A percentile compares a stretch with the other conserved stretches of the same genome.
These are phyloP conservation scores for Podila horticola DNA, from an alignment of 192 early-diverging fungal genomes.

Conservation along the genomic window DNA sequence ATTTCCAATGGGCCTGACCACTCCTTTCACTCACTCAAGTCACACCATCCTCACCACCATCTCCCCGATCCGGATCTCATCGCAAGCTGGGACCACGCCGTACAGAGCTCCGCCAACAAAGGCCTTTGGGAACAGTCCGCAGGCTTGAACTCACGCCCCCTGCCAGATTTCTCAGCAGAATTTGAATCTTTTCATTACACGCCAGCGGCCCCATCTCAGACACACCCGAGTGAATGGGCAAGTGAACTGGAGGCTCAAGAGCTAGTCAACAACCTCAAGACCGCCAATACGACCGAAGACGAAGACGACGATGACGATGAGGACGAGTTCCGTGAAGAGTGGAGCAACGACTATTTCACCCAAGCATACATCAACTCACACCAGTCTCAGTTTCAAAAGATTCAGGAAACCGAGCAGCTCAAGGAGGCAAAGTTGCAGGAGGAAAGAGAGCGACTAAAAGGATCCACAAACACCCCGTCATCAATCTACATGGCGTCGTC, in stretches of 20 bases:
- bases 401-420: conserved; percentile 34
- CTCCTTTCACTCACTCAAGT: background rate
- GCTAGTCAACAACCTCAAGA: background rate
- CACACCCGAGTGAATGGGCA: conserved; percentile 25
- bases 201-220: background rate
- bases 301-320: conserved; percentile 24
- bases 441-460: conserved; percentile 25
- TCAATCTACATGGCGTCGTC: background rate
- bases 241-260: background rate
- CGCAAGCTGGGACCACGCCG: conserved; percentile 33
- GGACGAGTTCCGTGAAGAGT: conserved; percentile 47
- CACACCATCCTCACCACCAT: background rate
- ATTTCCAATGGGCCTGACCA: background rate
- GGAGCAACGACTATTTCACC: conserved; percentile 48
- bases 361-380: conserved; percentile 45
- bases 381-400: conserved; percentile 29
- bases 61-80: conserved; percentile 34
- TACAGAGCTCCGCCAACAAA: background rate
- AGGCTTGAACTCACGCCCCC: background rate
- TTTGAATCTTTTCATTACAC: conserved; percentile 17
- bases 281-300: background rate
- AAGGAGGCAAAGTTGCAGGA: conserved; percentile 35
- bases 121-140: background rate
- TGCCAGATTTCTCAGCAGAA: conserved; percentile 13
- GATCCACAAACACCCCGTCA: background rate